These are phyloP conservation scores for Claviceps capensis DNA, from an alignment of 2,329 filamentous ascomycete species.

Conservation along the genomic window DNA sequence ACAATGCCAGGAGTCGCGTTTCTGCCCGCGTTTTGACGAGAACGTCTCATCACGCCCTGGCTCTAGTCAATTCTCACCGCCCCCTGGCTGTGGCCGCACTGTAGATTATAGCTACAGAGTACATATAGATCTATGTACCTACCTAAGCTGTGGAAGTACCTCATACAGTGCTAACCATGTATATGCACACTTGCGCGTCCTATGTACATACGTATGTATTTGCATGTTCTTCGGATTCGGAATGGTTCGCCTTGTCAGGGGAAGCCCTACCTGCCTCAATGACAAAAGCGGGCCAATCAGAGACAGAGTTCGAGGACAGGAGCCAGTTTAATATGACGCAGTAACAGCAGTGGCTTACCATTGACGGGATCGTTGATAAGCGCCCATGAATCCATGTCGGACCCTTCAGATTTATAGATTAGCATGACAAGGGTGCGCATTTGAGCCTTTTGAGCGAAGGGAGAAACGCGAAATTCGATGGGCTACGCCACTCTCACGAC, in stretches of 20 bases:
- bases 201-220: background rate
- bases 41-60: background rate
- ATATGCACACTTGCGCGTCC: background rate
- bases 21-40: background rate
- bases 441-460: background rate
- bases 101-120: too few species aligned
- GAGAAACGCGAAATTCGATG: background rate
- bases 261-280: background rate
- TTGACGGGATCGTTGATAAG: background rate
- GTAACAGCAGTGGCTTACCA: background rate
- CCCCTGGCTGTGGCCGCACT: background rate
- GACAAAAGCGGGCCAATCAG: background rate
- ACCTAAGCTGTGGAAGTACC: background rate
- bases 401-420: too few species aligned
- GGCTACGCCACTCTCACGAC: too few species aligned
- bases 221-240: background rate
- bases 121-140: too few species aligned
- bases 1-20: background rate
- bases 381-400: background rate
- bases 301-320: background rate
- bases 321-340: background rate
- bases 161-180: background rate
- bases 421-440: background rate
- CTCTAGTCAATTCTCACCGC: conserved; percentile 7
- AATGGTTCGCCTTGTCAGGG: background rate